Evolutionary conservation across 1,284 basidiomycete species (phyloP).

Genomic region (Inonotus hispidus): DNA sequence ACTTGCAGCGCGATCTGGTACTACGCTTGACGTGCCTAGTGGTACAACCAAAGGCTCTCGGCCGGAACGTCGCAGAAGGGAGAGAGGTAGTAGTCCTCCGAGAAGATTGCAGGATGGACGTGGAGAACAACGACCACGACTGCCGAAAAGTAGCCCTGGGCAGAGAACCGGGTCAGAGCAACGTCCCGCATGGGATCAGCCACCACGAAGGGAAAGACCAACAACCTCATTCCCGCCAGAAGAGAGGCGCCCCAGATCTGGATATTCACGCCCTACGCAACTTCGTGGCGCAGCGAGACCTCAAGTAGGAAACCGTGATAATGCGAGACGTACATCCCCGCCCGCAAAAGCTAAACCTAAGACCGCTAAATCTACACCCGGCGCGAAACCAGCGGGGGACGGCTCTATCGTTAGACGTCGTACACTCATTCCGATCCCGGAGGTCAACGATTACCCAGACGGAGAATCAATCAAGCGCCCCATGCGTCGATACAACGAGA

Average conservation of each 20-base stretch:
- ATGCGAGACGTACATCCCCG: neutral
- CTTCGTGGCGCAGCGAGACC: neutral
- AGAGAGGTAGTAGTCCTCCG: neutral
- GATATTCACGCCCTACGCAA: neutral
- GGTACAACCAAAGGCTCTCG: neutral
- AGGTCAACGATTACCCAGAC: constrained; percentile 11
- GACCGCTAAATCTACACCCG: neutral
- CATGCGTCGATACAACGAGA: constrained; percentile 2
- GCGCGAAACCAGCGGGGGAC: neutral
- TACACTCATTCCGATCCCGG: neutral
- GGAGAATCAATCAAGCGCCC: neutral
- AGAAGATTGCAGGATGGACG: neutral
- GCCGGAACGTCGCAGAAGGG: neutral
- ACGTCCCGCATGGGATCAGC: neutral
- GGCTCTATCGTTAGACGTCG: neutral
- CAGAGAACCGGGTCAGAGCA: neutral
- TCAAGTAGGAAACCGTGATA: neutral
- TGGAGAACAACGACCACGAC: neutral
- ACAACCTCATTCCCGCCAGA: neutral
- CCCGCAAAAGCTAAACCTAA: neutral
- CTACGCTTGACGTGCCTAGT: neutral
- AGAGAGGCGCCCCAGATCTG: neutral
- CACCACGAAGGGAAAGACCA: neutral
- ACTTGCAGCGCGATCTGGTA: neutral
- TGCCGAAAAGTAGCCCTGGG: neutral